Percentiles rank a stretch among this genome's conserved stretches.
Conservation (phyloP, 2,329 filamentous ascomycete genomes). For the Monascus ruber region DNA sequence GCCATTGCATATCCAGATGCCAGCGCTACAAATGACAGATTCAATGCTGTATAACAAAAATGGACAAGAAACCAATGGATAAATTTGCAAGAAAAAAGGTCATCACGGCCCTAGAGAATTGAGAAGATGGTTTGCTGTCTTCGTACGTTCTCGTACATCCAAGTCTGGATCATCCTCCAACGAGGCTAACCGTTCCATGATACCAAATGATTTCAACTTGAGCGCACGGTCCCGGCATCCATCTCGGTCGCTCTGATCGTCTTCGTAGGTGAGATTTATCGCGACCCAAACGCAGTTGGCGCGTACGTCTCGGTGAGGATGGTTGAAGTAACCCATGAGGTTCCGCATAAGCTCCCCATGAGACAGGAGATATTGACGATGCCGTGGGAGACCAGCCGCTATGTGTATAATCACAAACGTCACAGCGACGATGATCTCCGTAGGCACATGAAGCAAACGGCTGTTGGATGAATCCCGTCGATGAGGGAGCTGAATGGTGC, state of each 20-base stretch:
- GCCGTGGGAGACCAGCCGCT: slow-evolving; percentile 65
- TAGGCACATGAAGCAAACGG: slow-evolving; percentile 22
- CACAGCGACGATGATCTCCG: slow-evolving; percentile 64
- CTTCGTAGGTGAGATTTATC: slow-evolving; percentile 74
- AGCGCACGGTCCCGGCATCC: slow-evolving; percentile 55
- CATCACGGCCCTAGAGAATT: slow-evolving; percentile 16
- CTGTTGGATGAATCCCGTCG: slow-evolving; percentile 19
- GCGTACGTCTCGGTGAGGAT: slow-evolving; percentile 62
- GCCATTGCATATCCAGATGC: neutral
- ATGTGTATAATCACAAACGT: slow-evolving; percentile 80
- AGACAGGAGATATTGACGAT: slow-evolving; percentile 64
- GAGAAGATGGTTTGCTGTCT: slow-evolving; percentile 65
- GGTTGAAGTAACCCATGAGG: slow-evolving; percentile 61
- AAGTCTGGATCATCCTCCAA: slow-evolving; percentile 61
- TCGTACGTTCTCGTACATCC: slow-evolving; percentile 74
- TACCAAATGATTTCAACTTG: slow-evolving; percentile 61
- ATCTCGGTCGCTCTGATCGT: slow-evolving; percentile 57
- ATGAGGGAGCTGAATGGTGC: slow-evolving; percentile 20
- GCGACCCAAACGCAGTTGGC: slow-evolving; percentile 71
- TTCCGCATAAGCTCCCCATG: slow-evolving; percentile 66
- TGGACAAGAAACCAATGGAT: neutral
- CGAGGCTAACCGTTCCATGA: slow-evolving; percentile 53
- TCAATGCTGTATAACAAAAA: neutral
- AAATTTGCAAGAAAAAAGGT: slow-evolving; percentile 1
- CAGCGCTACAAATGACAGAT: neutral